Conservation (phyloP, 78 protist species). For the Neovahlkampfia damariscottae region DNA sequence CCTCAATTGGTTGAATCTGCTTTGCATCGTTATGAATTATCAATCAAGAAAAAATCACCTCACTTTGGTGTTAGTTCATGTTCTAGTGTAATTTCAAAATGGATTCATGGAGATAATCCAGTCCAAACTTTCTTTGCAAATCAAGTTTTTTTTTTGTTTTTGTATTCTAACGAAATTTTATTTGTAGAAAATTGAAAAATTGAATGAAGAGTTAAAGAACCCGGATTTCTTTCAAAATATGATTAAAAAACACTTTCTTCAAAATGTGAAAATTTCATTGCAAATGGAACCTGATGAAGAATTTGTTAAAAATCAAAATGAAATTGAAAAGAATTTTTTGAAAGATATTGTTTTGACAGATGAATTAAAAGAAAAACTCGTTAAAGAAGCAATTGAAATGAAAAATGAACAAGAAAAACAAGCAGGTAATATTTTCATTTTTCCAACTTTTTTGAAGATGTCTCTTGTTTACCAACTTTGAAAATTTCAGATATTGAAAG, state of each 20-base stretch:
- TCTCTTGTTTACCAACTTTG: no score
- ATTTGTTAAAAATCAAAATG: no score
- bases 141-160: no score
- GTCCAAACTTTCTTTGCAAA: background rate
- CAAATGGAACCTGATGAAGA: background rate
- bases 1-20: background rate
- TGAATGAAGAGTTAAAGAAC: background rate
- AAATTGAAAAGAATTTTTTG: no score
- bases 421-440: no score
- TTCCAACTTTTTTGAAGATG: no score
- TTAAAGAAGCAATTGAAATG: no score
- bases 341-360: no score
- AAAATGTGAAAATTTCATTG: no score
- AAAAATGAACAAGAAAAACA: no score
- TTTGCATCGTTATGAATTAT: conserved; percentile 2
- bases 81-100: background rate
- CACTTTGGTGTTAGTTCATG: background rate
- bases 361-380: no score
- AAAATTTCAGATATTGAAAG: background rate
- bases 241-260: background rate
- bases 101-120: background rate
- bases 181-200: background rate
- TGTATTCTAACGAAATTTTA: no score
- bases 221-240: background rate
- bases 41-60: background rate